Base-by-base conservation (phyloP, 805 yeast species). In the Saccharomycopsis sp. region DNA sequence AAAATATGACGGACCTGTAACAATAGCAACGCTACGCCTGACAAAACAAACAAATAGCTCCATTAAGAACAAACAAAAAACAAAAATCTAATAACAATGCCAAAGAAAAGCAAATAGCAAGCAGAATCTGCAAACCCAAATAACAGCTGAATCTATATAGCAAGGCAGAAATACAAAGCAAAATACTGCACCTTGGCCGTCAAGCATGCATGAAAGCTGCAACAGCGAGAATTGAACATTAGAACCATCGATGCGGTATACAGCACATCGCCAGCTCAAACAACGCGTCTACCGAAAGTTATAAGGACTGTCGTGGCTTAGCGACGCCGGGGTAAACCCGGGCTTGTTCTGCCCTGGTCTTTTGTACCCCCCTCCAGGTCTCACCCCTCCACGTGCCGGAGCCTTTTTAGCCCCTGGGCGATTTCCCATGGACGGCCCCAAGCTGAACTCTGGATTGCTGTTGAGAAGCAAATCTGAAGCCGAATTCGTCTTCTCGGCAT, bases 371-470 rank as follows among this genome's bases (percentile, higher is more conserved):
- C 74, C 75, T 0, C 76, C 75, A 24, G 78, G 77, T 54, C 68
- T 70, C 59, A 70, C 73, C 40, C 68, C 66, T 12, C 63, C 63
- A 16, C 64, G 54, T 14, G 65, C 53, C 20, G 55, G 14, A 15
- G 46, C 40, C 58, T 62, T 57, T 57, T 61, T 48, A 55, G 53
- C 50, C 34, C 55, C 54, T 23, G 63, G 56, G n/a, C 57, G 60
- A 24, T 60, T 60, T 9, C 63, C 48, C 16, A 51, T 50, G 8
- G 52, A 53, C 18, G 57, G 34, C 3, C 59, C 54, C 14, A 55
- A 21, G 65, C 62, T 66, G 63, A 80, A 79, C 62, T 80, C 82
- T 24, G 84, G 84, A 62, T 79, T 80, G 55, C 74, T 73, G 47
- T 74, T 71, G 56, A 81, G 66, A 58, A 79, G 64, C 53, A 73